phyloP scores from a whole-genome alignment of 805 yeast genomes.

The Monosporozyma servazzii region DNA sequence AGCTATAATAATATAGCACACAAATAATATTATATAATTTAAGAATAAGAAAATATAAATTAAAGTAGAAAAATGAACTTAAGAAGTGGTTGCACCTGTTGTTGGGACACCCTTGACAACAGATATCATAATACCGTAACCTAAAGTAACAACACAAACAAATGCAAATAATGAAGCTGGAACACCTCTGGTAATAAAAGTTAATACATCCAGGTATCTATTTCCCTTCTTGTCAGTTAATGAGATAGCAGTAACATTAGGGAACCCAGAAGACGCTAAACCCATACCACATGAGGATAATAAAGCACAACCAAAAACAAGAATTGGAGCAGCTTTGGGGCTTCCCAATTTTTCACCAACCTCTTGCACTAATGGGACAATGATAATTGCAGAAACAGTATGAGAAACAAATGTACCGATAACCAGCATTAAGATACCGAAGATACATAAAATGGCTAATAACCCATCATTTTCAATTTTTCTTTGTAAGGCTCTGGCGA shows the following conservation, averaged over 20 bases:
- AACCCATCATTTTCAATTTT: conserved; percentile 53
- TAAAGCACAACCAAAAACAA: conserved; percentile 42
- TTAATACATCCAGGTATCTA: conserved; percentile 70
- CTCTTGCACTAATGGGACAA: conserved; percentile 81
- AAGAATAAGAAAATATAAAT: neutral
- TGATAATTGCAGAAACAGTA: conserved; percentile 91
- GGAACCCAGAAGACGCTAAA: conserved; percentile 93
- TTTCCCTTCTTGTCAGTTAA: conserved; percentile 88
- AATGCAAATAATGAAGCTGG: conserved; percentile 78
- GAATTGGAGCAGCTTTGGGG: conserved; percentile 55
- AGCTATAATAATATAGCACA: neutral
- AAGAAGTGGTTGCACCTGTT: neutral
- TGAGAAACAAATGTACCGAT: conserved; percentile 95
- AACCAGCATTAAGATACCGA: conserved; percentile 72
- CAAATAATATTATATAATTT: conserved; percentile 1
- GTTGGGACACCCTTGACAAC: conserved; percentile 17
- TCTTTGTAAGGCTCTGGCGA: conserved; percentile 60
- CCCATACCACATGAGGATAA: conserved; percentile 95
- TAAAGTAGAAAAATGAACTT: neutral
- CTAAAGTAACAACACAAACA: conserved; percentile 61
- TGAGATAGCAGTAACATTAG: conserved; percentile 96
- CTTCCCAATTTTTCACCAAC: conserved; percentile 63
- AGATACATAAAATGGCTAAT: conserved; percentile 66
- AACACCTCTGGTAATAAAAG: conserved; percentile 84
- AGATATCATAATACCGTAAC: conserved; percentile 62